Conservation (phyloP, 164 flowering plant genomes). For the Annona squamosa region DNA sequence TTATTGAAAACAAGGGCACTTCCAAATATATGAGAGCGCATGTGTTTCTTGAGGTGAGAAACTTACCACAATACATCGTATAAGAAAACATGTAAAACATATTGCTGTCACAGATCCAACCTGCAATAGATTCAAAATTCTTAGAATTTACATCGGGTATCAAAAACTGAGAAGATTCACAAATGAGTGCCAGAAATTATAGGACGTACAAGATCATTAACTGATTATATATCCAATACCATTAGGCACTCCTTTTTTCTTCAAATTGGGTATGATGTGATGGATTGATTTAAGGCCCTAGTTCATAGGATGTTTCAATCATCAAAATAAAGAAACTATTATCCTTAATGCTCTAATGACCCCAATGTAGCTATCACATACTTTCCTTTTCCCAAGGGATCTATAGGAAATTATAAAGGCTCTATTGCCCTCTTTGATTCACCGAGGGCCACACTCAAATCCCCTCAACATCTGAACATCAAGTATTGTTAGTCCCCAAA, state of each 20-base stretch:
- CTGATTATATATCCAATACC: not conserved
- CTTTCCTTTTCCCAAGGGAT: too few relatives aligned
- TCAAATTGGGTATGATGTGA: not conserved
- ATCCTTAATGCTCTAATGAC: too few relatives aligned
- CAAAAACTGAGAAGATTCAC: not conserved
- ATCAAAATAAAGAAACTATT: too few relatives aligned
- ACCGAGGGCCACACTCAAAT: too few relatives aligned
- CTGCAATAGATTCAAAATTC: slow-evolving; percentile 30
- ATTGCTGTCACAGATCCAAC: slow-evolving; percentile 94
- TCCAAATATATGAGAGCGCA: too few relatives aligned
- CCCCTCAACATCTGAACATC: too few relatives aligned
- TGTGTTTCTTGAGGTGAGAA: not conserved
- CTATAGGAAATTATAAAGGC: too few relatives aligned
- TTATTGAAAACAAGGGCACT: too few relatives aligned
- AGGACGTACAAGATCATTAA: not conserved
- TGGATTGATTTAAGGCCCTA: not conserved
- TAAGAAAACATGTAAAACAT: slow-evolving; percentile 85
- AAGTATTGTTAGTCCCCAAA: too few relatives aligned
- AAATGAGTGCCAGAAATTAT: not conserved
- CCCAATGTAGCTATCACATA: too few relatives aligned
- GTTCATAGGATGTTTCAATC: not conserved
- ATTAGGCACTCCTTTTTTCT: not conserved
- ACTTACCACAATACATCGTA: slow-evolving; percentile 86
- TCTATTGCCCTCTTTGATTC: too few relatives aligned
- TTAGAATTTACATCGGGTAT: not conserved